These are phyloP conservation scores for Fusarium sp. DNA, from an alignment of 2,329 filamentous ascomycete species.

Conservation along the genomic window DNA sequence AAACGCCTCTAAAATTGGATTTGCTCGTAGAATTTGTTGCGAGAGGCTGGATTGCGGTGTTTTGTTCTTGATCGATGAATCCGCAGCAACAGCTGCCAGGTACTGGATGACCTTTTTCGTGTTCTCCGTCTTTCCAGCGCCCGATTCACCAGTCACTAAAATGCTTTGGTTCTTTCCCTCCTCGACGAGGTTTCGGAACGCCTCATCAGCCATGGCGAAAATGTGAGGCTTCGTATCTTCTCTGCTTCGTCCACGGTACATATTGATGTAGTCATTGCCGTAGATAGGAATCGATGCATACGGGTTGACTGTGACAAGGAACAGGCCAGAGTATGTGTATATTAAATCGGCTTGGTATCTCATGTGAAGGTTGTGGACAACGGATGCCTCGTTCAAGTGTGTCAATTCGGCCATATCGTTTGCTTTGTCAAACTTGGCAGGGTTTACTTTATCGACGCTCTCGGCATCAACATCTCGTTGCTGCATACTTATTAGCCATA, in stretches of 20 bases:
- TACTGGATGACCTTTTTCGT: conserved; percentile 99
- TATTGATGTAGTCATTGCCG: conserved; percentile 94
- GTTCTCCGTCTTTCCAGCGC: conserved; percentile 98
- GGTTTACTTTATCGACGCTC: conserved; percentile 97
- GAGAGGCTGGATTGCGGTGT: conserved; percentile 82
- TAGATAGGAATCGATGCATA: conserved; percentile 97
- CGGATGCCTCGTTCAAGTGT: conserved; percentile 95
- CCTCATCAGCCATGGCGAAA: conserved; percentile 96
- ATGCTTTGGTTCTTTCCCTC: conserved; percentile 98
- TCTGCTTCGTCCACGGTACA: conserved; percentile 91
- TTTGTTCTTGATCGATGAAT: conserved; percentile 72
- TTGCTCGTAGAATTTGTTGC: conserved; percentile 93
- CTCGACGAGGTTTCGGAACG: conserved; percentile 93
- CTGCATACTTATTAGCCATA: conserved; percentile 53
- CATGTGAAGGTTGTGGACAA: conserved; percentile 95
- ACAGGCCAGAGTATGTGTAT: conserved; percentile 97
- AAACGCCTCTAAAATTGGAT: conserved; percentile 97
- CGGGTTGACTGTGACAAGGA: conserved; percentile 96
- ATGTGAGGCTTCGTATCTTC: conserved; percentile 98
- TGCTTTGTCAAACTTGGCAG: conserved; percentile 98
- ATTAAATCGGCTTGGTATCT: conserved; percentile 96
- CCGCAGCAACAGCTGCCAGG: conserved; percentile 89
- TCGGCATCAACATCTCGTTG: conserved; percentile 88
- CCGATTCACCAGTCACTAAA: conserved; percentile 95
- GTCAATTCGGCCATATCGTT: conserved; percentile 99